These are phyloP conservation scores for Termitomyces sp. DNA, from an alignment of 768 basidiomycete species.

Conservation along the genomic window DNA sequence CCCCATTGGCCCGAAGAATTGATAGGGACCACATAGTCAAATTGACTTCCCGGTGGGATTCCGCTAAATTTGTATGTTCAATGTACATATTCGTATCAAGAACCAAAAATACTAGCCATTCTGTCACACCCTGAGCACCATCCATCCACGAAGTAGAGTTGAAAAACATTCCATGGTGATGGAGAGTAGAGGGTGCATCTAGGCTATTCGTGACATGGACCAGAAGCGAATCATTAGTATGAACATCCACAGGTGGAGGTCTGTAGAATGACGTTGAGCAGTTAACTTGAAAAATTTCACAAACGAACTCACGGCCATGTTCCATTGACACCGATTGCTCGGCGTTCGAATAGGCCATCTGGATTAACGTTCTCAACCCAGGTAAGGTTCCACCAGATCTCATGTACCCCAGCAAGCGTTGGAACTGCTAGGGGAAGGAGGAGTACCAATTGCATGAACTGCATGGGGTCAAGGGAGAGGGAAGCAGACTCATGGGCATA, in stretches of 20 bases:
- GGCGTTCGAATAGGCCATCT: constrained; percentile 71
- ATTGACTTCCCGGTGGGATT: constrained; percentile 66
- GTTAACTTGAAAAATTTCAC: background rate
- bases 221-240: constrained; percentile 62
- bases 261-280: constrained; percentile 29
- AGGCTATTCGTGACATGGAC: constrained; percentile 76
- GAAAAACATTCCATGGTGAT: constrained; percentile 96
- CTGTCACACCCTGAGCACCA: constrained; percentile 75
- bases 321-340: constrained; percentile 83
- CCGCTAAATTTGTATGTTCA: constrained; percentile 38
- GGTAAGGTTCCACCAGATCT: constrained; percentile 89
- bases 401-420: constrained; percentile 59
- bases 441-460: constrained; percentile 15
- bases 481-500: constrained; percentile 4
- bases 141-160: constrained; percentile 86
- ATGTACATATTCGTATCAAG: background rate
- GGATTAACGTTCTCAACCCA: constrained; percentile 78
- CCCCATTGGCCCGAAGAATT: constrained; percentile 68
- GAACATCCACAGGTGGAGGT: constrained; percentile 76
- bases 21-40: constrained; percentile 72
- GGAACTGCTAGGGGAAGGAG: constrained; percentile 28
- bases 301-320: constrained; percentile 79
- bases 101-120: constrained; percentile 54
- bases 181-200: constrained; percentile 62
- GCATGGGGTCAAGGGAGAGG: constrained; percentile 9